Conservation (phyloP, 129 eudicot genomes). For the Deinandra increscens region DNA sequence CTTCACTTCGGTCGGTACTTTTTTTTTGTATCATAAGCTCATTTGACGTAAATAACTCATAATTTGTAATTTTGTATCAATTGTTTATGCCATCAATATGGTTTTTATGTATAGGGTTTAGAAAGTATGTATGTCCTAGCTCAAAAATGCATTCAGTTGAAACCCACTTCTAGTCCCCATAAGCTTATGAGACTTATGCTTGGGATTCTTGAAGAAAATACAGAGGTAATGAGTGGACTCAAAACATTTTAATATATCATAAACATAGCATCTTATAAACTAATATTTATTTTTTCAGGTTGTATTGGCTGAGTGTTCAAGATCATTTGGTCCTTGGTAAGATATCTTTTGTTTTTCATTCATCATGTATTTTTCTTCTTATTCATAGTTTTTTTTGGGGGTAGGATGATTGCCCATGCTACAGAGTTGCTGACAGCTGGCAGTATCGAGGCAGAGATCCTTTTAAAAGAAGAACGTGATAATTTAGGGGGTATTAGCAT, state of each 20-base stretch:
- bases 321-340: constrained; percentile 98
- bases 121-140: constrained; percentile 88
- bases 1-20: constrained; percentile 70
- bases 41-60: not conserved
- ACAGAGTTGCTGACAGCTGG: constrained; percentile 88
- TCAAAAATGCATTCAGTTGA: constrained; percentile 82
- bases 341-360: constrained; percentile 12
- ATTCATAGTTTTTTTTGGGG: constrained; percentile 12
- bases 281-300: constrained; percentile 46
- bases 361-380: not conserved
- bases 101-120: constrained; percentile 61
- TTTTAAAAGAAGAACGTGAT: constrained; percentile 60
- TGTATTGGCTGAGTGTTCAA: constrained; percentile 88
- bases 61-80: constrained; percentile 1
- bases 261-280: not conserved
- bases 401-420: constrained; percentile 96
- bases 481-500: constrained; percentile 82
- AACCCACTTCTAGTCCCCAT: constrained; percentile 58
- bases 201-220: constrained; percentile 90
- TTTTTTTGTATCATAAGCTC: constrained; percentile 3
- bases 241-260: constrained; percentile 8
- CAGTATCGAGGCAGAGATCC: constrained; percentile 70
- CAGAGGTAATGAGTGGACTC: constrained; percentile 55
- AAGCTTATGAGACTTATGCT: constrained; percentile 63
- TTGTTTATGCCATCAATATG: constrained; percentile 1